Evolutionary conservation across 2,329 filamentous ascomycete species (phyloP).

Genomic region (Teratosphaeria pseudoeucalypti): DNA sequence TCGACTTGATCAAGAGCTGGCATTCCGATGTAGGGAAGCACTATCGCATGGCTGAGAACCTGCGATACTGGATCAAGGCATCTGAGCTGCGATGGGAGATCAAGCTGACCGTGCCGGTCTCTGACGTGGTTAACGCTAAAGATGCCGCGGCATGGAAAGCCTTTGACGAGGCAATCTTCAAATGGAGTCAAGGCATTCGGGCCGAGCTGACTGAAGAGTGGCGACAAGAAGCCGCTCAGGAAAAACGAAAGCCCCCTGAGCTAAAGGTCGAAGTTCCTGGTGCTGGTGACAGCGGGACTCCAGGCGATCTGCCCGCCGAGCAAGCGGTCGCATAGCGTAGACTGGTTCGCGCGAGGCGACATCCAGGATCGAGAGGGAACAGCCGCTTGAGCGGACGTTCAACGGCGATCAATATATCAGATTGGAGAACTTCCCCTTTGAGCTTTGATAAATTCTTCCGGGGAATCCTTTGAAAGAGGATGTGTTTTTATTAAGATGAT

Average conservation of each 20-base stretch:
- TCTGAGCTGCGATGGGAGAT: conserved; percentile 91
- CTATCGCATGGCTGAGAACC: conserved; percentile 85
- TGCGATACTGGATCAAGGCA: conserved; percentile 93
- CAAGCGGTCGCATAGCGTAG: not conserved
- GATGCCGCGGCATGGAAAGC: conserved; percentile 58
- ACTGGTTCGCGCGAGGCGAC: not conserved
- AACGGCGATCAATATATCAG: not conserved
- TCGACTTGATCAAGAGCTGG: conserved; percentile 78
- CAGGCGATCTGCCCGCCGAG: not conserved
- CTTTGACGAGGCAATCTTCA: conserved; percentile 72
- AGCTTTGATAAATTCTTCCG: not conserved
- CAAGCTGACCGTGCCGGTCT: conserved; percentile 69
- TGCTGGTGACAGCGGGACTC: not conserved
- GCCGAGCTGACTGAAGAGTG: conserved; percentile 73
- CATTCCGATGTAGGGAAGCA: conserved; percentile 92
- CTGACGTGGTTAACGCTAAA: conserved; percentile 72
- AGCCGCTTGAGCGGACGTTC: not conserved
- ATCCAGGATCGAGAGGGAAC: not conserved
- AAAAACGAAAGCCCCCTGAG: conserved; percentile 18
- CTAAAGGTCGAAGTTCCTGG: conserved; percentile 17
- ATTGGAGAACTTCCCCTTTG: not conserved
- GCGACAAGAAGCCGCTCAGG: conserved; percentile 28
- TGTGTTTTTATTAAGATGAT: not conserved
- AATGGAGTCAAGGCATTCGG: conserved; percentile 74
- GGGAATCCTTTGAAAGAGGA: not conserved